These are phyloP conservation scores for Nissolia schottii DNA, from an alignment of 306 rosid species.

Conservation along the genomic window DNA sequence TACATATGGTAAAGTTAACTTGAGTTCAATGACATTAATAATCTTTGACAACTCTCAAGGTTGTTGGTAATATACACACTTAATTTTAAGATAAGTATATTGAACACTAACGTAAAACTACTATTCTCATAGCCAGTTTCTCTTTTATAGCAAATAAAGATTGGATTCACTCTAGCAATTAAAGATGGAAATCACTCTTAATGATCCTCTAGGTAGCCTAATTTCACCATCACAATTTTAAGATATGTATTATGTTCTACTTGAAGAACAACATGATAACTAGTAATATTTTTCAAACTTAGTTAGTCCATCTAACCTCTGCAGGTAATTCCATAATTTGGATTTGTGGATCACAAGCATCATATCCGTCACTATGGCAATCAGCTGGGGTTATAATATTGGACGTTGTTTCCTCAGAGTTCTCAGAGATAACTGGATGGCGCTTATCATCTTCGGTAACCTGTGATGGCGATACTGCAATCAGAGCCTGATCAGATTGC, in stretches of 20 bases:
- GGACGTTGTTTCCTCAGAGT: slow-evolving; percentile 44
- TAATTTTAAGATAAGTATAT: neutral
- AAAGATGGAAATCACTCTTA: neutral
- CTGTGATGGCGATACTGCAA: slow-evolving; percentile 42
- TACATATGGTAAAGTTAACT: neutral
- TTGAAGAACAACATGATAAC: neutral
- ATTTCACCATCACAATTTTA: neutral
- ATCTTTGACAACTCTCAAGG: neutral
- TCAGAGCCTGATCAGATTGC: slow-evolving; percentile 37
- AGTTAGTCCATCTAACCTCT: slow-evolving; percentile 37
- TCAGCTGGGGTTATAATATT: slow-evolving; percentile 34
- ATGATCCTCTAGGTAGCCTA: neutral
- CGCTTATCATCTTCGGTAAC: slow-evolving; percentile 39
- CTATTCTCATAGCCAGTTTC: neutral
- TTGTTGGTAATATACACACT: neutral
- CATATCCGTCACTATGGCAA: slow-evolving; percentile 29
- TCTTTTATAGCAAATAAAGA: neutral
- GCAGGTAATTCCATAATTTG: slow-evolving; percentile 4
- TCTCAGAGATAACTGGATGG: slow-evolving; percentile 17
- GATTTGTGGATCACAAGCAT: slow-evolving; percentile 25
- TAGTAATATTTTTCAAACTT: neutral
- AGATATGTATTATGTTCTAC: neutral
- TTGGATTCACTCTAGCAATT: neutral
- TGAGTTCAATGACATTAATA: neutral
- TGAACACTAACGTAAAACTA: neutral